Evolutionary conservation across 2,329 filamentous ascomycete genomes (phyloP), one percentile per base, ranked within the genome.

Genomic region (Neofusicoccum umdonicola): DNA sequence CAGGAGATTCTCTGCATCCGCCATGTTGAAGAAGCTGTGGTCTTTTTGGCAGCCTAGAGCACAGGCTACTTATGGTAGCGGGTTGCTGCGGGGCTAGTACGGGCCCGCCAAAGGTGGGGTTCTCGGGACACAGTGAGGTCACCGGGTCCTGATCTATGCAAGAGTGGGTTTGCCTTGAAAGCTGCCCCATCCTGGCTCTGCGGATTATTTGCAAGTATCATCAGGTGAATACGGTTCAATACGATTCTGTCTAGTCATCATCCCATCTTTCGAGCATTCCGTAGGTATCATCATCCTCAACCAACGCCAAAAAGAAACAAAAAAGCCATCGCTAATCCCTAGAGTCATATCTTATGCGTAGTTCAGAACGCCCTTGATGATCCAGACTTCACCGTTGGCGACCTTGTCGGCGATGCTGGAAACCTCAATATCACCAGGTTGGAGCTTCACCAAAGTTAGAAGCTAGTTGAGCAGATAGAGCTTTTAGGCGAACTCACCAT

Each of bases 341-440:
- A 35, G 19, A 17, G 8, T 9, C 6, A 3, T 13, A 15, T 17
- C 27, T 62, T 50, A 65, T 12, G 41, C 64, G 17, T 68, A 75
- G 41, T 68, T 86, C 65, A 89, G 72, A 27, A 89, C 85, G 4
- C 82, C 83, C 68, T 86, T 86, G 66, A 91, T 73, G 42, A 93
- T 84, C 92, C 92, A 96, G 69, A 98, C 84, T 78, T 98, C 91
- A 3, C 95, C 95, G 74, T 98, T 99, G 3, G 87, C 85, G 17
- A 96, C 93, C 66, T 87, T 85, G 69, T 89, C 89, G 1, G 88
- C 89, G 60, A 96, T 83, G 65, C 82, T 87, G 47, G 88, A 85
- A 13, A 98, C 90, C 75, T 93, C 88, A 48, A 97, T 86, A 68
- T 87, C 84, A 5, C 90, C 90, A 0, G 94, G 95, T 81, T 93